Conservation (phyloP, 2,329 filamentous ascomycete genomes). For the Colletotrichum noveboracense region DNA sequence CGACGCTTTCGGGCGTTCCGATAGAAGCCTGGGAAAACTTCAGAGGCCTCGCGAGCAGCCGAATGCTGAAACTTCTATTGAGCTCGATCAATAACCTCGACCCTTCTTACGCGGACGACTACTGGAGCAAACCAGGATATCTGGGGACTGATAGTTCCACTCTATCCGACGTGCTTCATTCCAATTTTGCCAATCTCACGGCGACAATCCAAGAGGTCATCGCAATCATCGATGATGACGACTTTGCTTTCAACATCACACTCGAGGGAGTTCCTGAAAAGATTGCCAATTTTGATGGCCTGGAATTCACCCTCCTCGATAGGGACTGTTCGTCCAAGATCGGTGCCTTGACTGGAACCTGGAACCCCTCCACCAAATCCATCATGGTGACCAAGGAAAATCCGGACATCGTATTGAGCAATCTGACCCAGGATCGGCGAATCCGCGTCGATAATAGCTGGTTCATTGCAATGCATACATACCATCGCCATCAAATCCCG, state of each 20-base stretch:
- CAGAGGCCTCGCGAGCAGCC: not conserved
- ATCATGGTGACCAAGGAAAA: not conserved
- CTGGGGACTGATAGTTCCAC: slow-evolving; percentile 8
- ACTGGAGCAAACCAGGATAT: slow-evolving; percentile 23
- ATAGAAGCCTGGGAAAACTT: slow-evolving; percentile 14
- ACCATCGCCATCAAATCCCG: slow-evolving; percentile 21
- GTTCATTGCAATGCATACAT: slow-evolving; percentile 4
- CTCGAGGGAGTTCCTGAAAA: not conserved
- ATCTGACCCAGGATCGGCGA: not conserved
- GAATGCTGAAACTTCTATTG: not conserved
- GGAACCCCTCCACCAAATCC: not conserved
- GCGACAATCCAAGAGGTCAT: not conserved
- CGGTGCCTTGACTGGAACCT: not conserved
- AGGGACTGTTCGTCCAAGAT: not conserved
- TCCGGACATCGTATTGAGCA: not conserved
- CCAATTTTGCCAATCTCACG: not conserved
- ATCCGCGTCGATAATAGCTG: slow-evolving; percentile 15
- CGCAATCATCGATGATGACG: not conserved
- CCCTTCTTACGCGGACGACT: slow-evolving; percentile 21
- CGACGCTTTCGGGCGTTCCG: not conserved
- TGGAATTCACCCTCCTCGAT: not conserved
- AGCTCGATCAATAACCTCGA: not conserved
- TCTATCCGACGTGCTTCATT: slow-evolving; percentile 11
- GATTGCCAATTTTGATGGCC: not conserved
- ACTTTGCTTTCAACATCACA: not conserved